These are phyloP conservation scores for Fusarium cicatricum DNA, from an alignment of 2,329 filamentous ascomycete genomes.

Conservation along the genomic window DNA sequence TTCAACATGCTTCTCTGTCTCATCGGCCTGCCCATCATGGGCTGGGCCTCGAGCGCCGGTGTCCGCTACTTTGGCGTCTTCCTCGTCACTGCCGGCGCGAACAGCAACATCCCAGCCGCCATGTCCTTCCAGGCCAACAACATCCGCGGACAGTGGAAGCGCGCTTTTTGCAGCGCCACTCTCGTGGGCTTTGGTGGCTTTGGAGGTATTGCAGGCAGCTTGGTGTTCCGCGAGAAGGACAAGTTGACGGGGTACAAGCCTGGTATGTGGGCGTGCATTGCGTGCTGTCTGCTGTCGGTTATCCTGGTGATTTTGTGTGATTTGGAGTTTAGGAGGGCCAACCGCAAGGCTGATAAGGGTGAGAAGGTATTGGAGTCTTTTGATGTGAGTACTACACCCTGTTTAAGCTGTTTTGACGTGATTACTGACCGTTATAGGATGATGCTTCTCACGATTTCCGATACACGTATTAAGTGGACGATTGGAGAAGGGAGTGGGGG, in stretches of 20 bases:
- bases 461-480: conserved; percentile 45
- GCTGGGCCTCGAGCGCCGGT: conserved; percentile 64
- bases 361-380: conserved; percentile 60
- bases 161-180: conserved; percentile 79
- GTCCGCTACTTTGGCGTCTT: conserved; percentile 80
- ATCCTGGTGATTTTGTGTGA: conserved; percentile 54
- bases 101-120: conserved; percentile 77
- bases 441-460: conserved; percentile 44
- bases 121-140: conserved; percentile 90
- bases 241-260: conserved; percentile 59
- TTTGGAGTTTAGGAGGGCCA: conserved; percentile 53
- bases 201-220: conserved; percentile 77
- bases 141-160: conserved; percentile 88
- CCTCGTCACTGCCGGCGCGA: conserved; percentile 77
- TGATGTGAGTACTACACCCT: conserved; percentile 53
- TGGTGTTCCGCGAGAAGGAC: conserved; percentile 73
- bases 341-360: conserved; percentile 61
- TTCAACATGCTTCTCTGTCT: conserved; percentile 72
- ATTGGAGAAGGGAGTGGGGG: neutral
- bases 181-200: conserved; percentile 80
- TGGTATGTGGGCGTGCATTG: conserved; percentile 64
- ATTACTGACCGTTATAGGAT: conserved; percentile 37
- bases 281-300: conserved; percentile 56
- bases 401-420: conserved; percentile 1
- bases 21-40: conserved; percentile 76